These are phyloP conservation scores for Sporisorium iseilematis-ciliati DNA, from an alignment of 1,284 basidiomycete genomes.

Conservation along the genomic window DNA sequence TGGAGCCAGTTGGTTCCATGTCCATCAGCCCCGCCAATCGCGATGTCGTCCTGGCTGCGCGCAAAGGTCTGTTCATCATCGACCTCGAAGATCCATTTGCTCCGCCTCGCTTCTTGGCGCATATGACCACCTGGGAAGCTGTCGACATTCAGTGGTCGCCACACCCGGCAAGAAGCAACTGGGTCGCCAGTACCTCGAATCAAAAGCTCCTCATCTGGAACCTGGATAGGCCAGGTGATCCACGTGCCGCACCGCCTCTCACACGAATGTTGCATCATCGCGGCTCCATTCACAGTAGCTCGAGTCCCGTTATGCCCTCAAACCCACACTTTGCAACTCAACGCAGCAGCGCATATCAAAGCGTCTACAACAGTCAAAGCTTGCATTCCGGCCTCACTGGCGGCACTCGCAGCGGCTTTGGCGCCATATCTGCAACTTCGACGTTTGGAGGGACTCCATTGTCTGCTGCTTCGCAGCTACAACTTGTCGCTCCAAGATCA, in stretches of 20 bases:
- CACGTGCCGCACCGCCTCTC: conserved; percentile 29
- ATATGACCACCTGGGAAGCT: conserved; percentile 96
- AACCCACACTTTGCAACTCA: conserved; percentile 37
- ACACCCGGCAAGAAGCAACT: conserved; percentile 83
- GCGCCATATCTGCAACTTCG: conserved; percentile 24
- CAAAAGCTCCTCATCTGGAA: conserved; percentile 99
- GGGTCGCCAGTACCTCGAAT: conserved; percentile 93
- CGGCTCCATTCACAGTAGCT: conserved; percentile 34
- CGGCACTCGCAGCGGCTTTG: conserved; percentile 38
- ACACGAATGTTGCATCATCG: conserved; percentile 27
- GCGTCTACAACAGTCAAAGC: conserved; percentile 44
- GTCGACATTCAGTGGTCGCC: conserved; percentile 96
- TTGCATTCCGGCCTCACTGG: conserved; percentile 39
- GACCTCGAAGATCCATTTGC: conserved; percentile 89
- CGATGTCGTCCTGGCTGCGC: conserved; percentile 70
- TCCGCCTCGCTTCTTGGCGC: conserved; percentile 90
- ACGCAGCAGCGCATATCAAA: conserved; percentile 43
- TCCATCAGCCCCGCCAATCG: conserved; percentile 67
- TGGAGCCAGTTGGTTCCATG: conserved; percentile 69
- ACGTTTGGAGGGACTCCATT: conserved; percentile 30
- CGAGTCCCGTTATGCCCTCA: conserved; percentile 37
- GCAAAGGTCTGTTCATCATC: conserved; percentile 95
- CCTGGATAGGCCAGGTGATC: conserved; percentile 72
- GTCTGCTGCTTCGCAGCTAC: conserved; percentile 20
- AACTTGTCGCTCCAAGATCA: conserved; percentile 23